Evolutionary conservation across 768 basidiomycete species (phyloP).

Genomic region (Scleroderma citrinum): DNA sequence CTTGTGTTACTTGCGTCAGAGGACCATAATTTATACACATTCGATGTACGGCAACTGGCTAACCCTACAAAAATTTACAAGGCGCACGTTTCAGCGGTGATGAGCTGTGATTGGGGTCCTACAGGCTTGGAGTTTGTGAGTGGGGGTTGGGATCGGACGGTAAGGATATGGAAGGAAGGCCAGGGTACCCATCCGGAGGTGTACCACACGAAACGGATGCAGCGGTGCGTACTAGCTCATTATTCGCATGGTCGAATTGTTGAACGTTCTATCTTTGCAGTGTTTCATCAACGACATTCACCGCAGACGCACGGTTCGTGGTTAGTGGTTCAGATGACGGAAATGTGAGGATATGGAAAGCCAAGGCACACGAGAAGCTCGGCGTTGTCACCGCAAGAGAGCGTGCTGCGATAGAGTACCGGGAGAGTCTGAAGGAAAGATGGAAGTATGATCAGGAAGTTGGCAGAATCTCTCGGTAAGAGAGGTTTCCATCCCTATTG

Average conservation of each 20-base stretch:
- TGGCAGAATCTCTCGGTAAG: slow-evolving; percentile 73
- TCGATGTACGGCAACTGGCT: slow-evolving; percentile 83
- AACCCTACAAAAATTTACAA: slow-evolving; percentile 92
- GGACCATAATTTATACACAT: slow-evolving; percentile 97
- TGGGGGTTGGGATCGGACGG: slow-evolving; percentile 93
- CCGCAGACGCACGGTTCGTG: slow-evolving; percentile 87
- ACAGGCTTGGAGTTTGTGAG: slow-evolving; percentile 95
- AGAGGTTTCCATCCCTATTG: slow-evolving; percentile 2
- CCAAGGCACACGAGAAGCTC: slow-evolving; percentile 85
- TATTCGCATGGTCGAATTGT: neutral
- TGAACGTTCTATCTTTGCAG: slow-evolving; percentile 32
- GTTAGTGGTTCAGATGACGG: slow-evolving; percentile 91
- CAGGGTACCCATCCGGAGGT: slow-evolving; percentile 78
- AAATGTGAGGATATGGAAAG: slow-evolving; percentile 93
- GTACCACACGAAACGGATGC: slow-evolving; percentile 99
- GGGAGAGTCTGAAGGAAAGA: slow-evolving; percentile 77
- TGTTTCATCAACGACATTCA: slow-evolving; percentile 84
- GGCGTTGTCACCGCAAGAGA: slow-evolving; percentile 89
- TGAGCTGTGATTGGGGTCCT: slow-evolving; percentile 96
- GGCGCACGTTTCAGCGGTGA: slow-evolving; percentile 93
- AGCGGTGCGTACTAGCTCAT: slow-evolving; percentile 56
- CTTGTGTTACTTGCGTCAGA: slow-evolving; percentile 91
- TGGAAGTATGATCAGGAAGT: slow-evolving; percentile 87
- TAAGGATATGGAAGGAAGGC: slow-evolving; percentile 89
- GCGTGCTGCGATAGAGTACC: slow-evolving; percentile 87